Evolutionary conservation across 345 rosid species (phyloP).

Genomic region (Populus ilicifolia): DNA sequence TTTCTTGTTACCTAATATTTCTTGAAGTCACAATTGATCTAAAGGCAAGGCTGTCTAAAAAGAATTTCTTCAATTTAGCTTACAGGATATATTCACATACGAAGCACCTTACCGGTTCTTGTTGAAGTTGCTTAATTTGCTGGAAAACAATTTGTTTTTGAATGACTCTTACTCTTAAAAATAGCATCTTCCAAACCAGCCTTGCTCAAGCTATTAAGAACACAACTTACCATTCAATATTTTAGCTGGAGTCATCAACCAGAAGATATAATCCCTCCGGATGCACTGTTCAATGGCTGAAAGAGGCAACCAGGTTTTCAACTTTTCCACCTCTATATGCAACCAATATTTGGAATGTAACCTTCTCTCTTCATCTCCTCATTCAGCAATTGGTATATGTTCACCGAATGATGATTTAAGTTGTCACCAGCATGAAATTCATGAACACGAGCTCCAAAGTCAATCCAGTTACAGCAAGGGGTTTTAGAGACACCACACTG

Average conservation of each 20-base stretch:
- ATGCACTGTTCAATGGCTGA: background rate
- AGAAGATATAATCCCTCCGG: background rate
- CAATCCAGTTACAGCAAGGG: slow-evolving; percentile 93
- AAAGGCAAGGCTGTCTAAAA: too few species aligned
- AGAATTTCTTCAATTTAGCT: too few species aligned
- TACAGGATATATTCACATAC: too few species aligned
- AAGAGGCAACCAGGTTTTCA: slow-evolving; percentile 8
- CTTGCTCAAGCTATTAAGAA: background rate
- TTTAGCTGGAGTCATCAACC: slow-evolving; percentile 4
- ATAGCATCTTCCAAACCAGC: background rate
- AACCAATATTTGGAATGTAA: slow-evolving; percentile 39
- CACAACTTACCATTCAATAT: background rate
- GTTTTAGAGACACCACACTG: slow-evolving; percentile 59
- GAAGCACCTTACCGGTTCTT: too few species aligned
- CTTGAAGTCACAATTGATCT: too few species aligned
- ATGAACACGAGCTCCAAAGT: slow-evolving; percentile 38
- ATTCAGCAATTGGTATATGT: slow-evolving; percentile 41
- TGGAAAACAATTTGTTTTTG: too few species aligned
- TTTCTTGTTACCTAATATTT: too few species aligned
- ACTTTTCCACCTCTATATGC: background rate
- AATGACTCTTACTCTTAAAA: too few species aligned
- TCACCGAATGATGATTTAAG: slow-evolving; percentile 21
- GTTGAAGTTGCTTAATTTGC: too few species aligned
- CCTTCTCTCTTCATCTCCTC: slow-evolving; percentile 68
- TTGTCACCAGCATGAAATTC: slow-evolving; percentile 73